phyloP scores from a whole-genome alignment of 345 rosid genomes.

The Boechera divaricarpa region DNA sequence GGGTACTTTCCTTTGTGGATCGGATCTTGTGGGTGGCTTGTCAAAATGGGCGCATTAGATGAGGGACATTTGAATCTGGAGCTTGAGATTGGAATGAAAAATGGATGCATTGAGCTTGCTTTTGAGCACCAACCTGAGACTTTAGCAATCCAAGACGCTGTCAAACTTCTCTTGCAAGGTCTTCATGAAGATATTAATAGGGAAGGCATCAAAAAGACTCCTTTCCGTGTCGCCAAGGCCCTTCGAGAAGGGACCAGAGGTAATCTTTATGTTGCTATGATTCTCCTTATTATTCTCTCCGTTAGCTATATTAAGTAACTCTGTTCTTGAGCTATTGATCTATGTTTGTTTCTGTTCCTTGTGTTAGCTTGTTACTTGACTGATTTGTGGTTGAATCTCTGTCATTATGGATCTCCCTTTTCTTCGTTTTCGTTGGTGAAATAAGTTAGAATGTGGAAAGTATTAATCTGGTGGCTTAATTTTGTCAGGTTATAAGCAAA shows the following conservation, averaged over 20 bases:
- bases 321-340: background rate
- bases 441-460: background rate
- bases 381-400: background rate
- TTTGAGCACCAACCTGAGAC: conserved; percentile 67
- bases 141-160: conserved; percentile 79
- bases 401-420: background rate
- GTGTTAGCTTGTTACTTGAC: conserved; percentile 11
- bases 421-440: background rate
- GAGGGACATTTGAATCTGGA: conserved; percentile 67
- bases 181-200: conserved; percentile 79
- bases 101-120: conserved; percentile 50
- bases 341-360: background rate
- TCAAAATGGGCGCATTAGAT: conserved; percentile 78
- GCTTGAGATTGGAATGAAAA: conserved; percentile 62
- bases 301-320: background rate
- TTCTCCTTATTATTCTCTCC: background rate
- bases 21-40: conserved; percentile 36
- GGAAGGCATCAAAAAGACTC: conserved; percentile 90
- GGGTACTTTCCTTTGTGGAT: background rate
- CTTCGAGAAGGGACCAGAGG: conserved; percentile 88
- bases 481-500: conserved; percentile 71
- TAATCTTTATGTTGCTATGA: conserved; percentile 18
- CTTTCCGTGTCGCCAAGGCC: conserved; percentile 94
- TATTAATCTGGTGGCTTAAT: conserved; percentile 22
- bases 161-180: conserved; percentile 78